Evolutionary conservation across 768 basidiomycete species (phyloP).

Genomic region (Amanita pallidorosea): DNA sequence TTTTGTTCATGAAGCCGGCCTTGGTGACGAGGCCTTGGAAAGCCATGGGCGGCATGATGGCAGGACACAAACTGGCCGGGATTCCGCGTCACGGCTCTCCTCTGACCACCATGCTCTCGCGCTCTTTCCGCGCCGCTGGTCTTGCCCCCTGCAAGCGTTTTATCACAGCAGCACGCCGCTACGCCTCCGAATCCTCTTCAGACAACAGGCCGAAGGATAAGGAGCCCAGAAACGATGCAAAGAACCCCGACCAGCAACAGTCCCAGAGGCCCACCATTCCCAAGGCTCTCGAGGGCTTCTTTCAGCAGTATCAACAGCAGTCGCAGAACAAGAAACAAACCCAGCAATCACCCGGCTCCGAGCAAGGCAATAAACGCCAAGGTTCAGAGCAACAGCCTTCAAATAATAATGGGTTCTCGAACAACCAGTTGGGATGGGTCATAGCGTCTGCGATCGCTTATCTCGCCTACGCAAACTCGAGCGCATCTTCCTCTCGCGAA

Average conservation of each 20-base stretch:
- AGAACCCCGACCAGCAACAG: slow-evolving; percentile 8
- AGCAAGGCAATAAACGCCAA: slow-evolving; percentile 18
- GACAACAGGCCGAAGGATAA: slow-evolving; percentile 22
- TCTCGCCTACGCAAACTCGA: slow-evolving; percentile 53
- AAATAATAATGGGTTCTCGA: slow-evolving; percentile 45
- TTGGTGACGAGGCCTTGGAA: slow-evolving; percentile 71
- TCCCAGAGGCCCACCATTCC: slow-evolving; percentile 37
- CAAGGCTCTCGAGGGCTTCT: slow-evolving; percentile 70
- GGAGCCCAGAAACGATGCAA: not conserved
- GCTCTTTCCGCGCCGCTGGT: slow-evolving; percentile 44
- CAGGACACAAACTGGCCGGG: not conserved
- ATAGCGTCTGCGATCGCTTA: slow-evolving; percentile 47
- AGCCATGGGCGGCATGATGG: slow-evolving; percentile 65
- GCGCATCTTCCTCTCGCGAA: slow-evolving; percentile 56
- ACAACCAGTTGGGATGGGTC: slow-evolving; percentile 43
- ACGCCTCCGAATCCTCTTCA: slow-evolving; percentile 20
- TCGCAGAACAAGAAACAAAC: slow-evolving; percentile 25
- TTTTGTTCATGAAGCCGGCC: slow-evolving; percentile 76
- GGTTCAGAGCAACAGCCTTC: slow-evolving; percentile 34
- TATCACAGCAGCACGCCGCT: slow-evolving; percentile 27
- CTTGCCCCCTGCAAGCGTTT: slow-evolving; percentile 25
- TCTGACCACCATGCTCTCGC: slow-evolving; percentile 44
- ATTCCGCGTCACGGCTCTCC: not conserved
- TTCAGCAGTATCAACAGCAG: slow-evolving; percentile 51
- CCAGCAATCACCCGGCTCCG: slow-evolving; percentile 18